These are phyloP conservation scores for Capronia americana DNA, from an alignment of 2,329 filamentous ascomycete species.

Conservation along the genomic window DNA sequence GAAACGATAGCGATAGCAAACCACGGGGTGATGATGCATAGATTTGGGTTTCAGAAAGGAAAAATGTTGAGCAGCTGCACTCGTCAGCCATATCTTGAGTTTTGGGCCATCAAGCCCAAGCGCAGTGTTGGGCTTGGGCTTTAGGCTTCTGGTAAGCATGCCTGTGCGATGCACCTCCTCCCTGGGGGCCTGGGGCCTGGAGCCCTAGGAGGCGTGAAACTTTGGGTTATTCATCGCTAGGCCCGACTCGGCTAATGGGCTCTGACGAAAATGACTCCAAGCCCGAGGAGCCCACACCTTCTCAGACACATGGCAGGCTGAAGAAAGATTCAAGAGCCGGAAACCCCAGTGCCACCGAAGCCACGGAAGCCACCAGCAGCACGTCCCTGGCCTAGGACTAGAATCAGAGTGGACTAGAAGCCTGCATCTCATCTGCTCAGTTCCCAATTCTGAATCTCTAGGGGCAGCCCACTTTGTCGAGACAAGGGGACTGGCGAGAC, in stretches of 20 bases:
- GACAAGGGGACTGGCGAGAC: slow-evolving; percentile 19
- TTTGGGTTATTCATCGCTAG: slow-evolving; percentile 21
- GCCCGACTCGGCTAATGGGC: slow-evolving; percentile 15
- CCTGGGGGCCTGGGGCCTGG: not conserved
- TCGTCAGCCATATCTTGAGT: not conserved
- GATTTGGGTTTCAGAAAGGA: slow-evolving; percentile 8
- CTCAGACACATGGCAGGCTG: slow-evolving; percentile 24
- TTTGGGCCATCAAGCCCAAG: not conserved
- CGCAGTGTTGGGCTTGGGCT: not conserved
- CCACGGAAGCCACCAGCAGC: slow-evolving; percentile 14
- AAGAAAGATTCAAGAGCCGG: slow-evolving; percentile 14
- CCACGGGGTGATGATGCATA: not conserved
- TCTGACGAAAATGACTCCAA: slow-evolving; percentile 5
- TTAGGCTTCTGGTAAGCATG: not conserved
- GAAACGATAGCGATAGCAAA: slow-evolving; percentile 28
- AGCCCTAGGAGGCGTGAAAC: slow-evolving; percentile 9
- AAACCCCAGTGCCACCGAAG: slow-evolving; percentile 21
- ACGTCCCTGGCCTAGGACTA: slow-evolving; percentile 17
- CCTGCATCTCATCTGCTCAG: slow-evolving; percentile 16
- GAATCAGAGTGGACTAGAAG: slow-evolving; percentile 12
- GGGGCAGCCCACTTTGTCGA: slow-evolving; percentile 11
- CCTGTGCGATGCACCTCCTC: not conserved
- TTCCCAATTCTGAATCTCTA: slow-evolving; percentile 25
- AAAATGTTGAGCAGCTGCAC: not conserved
- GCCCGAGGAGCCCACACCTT: not conserved